Percentiles rank a stretch among this genome's conserved stretches.
Conservation (phyloP, 1,139 yeast genomes). For the Pichia sp. region DNA sequence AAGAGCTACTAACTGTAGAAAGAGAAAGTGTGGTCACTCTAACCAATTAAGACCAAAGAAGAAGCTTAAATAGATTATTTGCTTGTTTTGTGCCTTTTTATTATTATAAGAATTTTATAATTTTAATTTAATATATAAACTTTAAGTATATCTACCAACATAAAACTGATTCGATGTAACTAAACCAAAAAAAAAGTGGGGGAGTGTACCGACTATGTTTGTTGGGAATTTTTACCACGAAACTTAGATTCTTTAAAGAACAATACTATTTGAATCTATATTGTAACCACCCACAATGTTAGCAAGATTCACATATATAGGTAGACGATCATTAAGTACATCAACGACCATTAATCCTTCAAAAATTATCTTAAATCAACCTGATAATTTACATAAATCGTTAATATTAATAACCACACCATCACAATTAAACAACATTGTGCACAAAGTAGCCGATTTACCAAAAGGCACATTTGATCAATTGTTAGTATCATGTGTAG, state of each 20-base stretch:
- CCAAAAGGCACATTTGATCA: constrained; percentile 18
- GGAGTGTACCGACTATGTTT: too few species aligned
- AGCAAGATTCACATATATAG: neutral
- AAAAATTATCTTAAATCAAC: constrained; percentile 6
- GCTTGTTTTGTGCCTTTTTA: constrained; percentile 24
- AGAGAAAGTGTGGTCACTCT: constrained; percentile 99
- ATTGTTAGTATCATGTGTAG: constrained; percentile 47
- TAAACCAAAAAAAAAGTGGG: too few species aligned
- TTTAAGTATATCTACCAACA: constrained; percentile 4
- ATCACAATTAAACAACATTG: constrained; percentile 33
- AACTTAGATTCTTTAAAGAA: too few species aligned
- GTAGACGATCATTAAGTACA: constrained; percentile 14
- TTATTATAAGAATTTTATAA: constrained; percentile 25
- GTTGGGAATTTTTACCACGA: too few species aligned
- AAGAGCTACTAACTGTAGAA: constrained; percentile 99
- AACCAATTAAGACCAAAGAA: constrained; percentile 99
- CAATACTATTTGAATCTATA: too few species aligned
- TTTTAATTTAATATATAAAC: constrained; percentile 7
- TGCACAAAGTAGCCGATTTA: constrained; percentile 34
- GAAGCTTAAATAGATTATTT: constrained; percentile 80
- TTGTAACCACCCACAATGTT: too few species aligned
- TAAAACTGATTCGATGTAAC: neutral
- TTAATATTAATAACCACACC: constrained; percentile 41
- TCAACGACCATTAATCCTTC: constrained; percentile 22
- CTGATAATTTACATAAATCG: constrained; percentile 16